Conservation (phyloP, 352 stramenopile genomes). For the Globisporangium orthogonon region DNA sequence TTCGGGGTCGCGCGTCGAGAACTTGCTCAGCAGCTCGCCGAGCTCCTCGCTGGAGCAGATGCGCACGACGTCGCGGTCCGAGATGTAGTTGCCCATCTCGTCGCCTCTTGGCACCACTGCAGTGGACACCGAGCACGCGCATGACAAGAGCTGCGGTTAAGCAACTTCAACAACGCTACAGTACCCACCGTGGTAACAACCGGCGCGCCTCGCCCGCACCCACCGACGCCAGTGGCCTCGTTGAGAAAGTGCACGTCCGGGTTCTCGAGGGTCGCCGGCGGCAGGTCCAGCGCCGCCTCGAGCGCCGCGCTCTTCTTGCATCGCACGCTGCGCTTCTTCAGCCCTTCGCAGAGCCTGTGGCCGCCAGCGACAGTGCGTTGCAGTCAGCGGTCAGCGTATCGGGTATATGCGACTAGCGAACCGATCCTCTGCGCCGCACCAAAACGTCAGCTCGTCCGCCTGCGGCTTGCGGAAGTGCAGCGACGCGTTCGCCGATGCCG, state of each 20-base stretch:
- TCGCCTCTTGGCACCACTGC: conserved; percentile 47
- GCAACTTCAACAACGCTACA: too few relatives aligned
- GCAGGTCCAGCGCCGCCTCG: conserved; percentile 30
- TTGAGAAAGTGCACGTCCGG: conserved; percentile 62
- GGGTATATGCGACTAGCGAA: background rate
- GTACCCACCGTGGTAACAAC: too few relatives aligned
- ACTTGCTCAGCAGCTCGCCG: conserved; percentile 56
- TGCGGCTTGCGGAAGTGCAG: conserved; percentile 47
- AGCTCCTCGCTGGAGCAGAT: conserved; percentile 59
- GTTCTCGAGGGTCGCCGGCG: conserved; percentile 23
- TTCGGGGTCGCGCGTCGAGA: conserved; percentile 47
- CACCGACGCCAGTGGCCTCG: conserved; percentile 57
- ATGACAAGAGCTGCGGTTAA: background rate
- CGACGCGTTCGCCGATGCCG: conserved; percentile 38
- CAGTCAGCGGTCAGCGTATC: background rate
- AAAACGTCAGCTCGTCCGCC: conserved; percentile 37
- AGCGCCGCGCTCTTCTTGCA: conserved; percentile 42
- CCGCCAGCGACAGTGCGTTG: background rate
- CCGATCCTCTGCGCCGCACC: conserved; percentile 19
- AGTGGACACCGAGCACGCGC: background rate
- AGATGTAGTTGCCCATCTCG: conserved; percentile 55
- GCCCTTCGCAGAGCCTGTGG: conserved; percentile 57
- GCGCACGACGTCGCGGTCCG: conserved; percentile 64
- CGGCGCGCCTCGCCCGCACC: background rate
- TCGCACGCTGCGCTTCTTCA: conserved; percentile 60